Percentiles rank a stretch among this genome's conserved stretches.
phyloP scores from a whole-genome alignment of 768 basidiomycete species.

The Xerocomellus dryophilus region DNA sequence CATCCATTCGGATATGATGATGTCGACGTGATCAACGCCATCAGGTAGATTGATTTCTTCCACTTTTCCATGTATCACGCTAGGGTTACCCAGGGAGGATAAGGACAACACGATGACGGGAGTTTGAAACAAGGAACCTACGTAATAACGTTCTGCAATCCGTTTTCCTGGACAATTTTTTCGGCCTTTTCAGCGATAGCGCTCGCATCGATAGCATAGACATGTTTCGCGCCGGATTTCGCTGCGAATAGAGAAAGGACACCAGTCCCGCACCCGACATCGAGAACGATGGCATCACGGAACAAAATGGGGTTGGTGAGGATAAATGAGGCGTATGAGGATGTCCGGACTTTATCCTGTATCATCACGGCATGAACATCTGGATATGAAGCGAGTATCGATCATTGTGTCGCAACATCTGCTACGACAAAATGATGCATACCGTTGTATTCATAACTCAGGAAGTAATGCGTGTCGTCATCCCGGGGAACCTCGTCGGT shows the following conservation, averaged over 20 bases:
- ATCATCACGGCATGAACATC: conserved; percentile 98
- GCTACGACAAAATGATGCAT: conserved; percentile 3
- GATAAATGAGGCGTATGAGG: conserved; percentile 91
- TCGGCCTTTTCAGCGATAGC: conserved; percentile 74
- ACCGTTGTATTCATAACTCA: conserved; percentile 89
- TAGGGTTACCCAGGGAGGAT: conserved; percentile 23
- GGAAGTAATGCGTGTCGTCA: conserved; percentile 93
- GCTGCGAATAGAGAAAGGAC: conserved; percentile 91
- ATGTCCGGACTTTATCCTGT: conserved; percentile 89
- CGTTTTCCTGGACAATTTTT: conserved; percentile 76
- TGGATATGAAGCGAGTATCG: conserved; percentile 25
- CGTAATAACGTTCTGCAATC: conserved; percentile 68
- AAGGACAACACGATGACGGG: not conserved
- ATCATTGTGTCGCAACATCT: no score
- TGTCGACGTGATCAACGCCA: conserved; percentile 73
- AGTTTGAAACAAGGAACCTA: conserved; percentile 27
- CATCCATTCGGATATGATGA: conserved; percentile 99
- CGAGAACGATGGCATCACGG: conserved; percentile 82
- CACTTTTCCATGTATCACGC: conserved; percentile 85
- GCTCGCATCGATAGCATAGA: conserved; percentile 90
- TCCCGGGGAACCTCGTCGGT: conserved; percentile 46
- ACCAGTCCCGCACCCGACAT: conserved; percentile 95
- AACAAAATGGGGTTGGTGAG: conserved; percentile 78
- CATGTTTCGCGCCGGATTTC: conserved; percentile 81
- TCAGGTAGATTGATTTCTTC: conserved; percentile 83